Evolutionary conservation across 768 basidiomycete species (phyloP).

Genomic region (Lyophyllum atratum): DNA sequence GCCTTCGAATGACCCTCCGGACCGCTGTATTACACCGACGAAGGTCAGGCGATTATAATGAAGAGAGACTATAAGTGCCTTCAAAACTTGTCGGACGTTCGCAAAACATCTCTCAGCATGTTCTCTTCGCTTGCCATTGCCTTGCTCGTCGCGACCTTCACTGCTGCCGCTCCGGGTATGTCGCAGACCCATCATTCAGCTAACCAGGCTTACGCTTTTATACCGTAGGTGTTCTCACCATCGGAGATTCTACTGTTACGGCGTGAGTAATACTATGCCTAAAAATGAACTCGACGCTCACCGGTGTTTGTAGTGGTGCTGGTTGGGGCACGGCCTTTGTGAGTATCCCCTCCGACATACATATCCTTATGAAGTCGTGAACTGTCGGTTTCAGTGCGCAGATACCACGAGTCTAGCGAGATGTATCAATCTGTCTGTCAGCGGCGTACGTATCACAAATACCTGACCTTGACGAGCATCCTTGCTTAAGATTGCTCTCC

Average conservation of each 20-base stretch:
- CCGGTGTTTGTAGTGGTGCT: neutral
- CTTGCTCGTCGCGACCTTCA: neutral
- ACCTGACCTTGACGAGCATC: neutral
- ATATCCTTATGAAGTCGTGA: neutral
- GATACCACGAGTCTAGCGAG: neutral
- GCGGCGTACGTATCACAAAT: neutral
- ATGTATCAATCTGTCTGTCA: slow-evolving; percentile 3
- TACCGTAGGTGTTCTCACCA: neutral
- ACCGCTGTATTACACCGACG: neutral
- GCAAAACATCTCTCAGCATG: neutral
- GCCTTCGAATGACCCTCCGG: neutral
- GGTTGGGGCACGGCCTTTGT: slow-evolving; percentile 4
- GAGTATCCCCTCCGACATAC: neutral
- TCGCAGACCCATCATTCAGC: neutral
- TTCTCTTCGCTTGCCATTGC: neutral
- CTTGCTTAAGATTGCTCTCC: neutral
- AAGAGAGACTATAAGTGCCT: neutral
- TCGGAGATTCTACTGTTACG: slow-evolving; percentile 5
- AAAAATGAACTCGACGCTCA: neutral
- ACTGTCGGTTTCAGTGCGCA: neutral
- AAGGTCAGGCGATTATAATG: neutral
- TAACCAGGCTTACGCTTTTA: neutral
- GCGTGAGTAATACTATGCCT: neutral
- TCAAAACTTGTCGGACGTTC: neutral
- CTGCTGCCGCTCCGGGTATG: neutral